Conservation (phyloP, 163 green algal genomes). For the Prototheca cutis region DNA sequence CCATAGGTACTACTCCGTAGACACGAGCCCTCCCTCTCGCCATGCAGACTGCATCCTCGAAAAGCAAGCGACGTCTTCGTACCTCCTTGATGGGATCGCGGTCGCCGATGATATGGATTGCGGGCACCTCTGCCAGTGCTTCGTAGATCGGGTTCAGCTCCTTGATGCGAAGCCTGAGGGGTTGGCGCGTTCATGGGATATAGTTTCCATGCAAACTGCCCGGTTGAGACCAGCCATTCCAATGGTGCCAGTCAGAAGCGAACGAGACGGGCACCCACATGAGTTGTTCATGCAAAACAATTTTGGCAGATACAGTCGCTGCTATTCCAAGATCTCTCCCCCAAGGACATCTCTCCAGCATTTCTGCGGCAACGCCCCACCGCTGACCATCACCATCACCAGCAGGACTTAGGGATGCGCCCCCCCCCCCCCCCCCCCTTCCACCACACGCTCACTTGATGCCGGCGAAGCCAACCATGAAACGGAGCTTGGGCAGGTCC, state of each 20-base stretch:
- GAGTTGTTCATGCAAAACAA: too few species aligned
- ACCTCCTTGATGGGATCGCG: conserved; percentile 25
- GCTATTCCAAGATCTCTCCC: too few species aligned
- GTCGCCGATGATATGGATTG: conserved; percentile 38
- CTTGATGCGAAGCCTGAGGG: conserved; percentile 16
- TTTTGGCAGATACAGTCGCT: too few species aligned
- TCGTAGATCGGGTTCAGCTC: conserved; percentile 26
- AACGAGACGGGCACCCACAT: too few species aligned
- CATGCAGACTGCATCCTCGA: neutral
- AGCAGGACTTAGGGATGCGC: neutral
- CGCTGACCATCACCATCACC: neutral
- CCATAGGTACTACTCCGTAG: too few species aligned
- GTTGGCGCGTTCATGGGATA: too few species aligned
- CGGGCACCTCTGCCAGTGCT: conserved; percentile 10
- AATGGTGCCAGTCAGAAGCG: too few species aligned
- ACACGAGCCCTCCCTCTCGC: too few species aligned
- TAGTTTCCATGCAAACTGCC: too few species aligned
- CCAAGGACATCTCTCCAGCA: too few species aligned
- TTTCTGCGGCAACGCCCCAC: too few species aligned
- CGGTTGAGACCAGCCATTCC: too few species aligned
- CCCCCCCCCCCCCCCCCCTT: neutral
- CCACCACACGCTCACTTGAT: conserved; percentile 8
- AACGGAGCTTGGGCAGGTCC: conserved; percentile 23
- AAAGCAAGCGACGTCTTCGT: neutral
- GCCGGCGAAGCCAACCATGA: conserved; percentile 28